Percentiles rank a stretch among this genome's conserved stretches.
Evolutionary conservation across 2,329 filamentous ascomycete genomes (phyloP).

Genomic region (Pseudogymnoascus sp.): DNA sequence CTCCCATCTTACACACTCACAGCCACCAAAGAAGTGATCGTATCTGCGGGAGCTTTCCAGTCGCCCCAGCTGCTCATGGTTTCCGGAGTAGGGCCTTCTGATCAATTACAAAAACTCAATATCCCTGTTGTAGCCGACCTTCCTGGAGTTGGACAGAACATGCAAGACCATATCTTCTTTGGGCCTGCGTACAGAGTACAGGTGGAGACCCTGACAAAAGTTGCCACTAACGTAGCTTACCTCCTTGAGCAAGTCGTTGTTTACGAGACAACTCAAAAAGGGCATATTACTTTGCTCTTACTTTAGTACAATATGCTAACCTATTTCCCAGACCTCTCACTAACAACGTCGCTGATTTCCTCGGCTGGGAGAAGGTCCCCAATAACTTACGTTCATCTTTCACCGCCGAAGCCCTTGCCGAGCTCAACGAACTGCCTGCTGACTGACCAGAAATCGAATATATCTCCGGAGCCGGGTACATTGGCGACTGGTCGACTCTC

Average conservation of each 20-base stretch:
- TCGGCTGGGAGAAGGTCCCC: constrained; percentile 19
- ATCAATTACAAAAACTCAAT: constrained; percentile 34
- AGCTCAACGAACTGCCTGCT: constrained; percentile 6
- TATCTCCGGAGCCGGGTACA: constrained; percentile 12
- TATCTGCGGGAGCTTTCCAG: constrained; percentile 33
- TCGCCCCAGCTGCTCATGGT: constrained; percentile 43
- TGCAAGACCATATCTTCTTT: constrained; percentile 32
- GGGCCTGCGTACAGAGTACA: constrained; percentile 5
- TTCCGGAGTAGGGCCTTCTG: constrained; percentile 37
- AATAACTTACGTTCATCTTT: background rate
- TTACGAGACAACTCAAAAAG: background rate
- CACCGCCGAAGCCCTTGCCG: background rate
- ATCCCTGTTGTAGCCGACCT: constrained; percentile 32
- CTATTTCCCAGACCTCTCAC: constrained; percentile 10
- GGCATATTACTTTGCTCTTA: background rate
- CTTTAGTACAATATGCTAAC: background rate
- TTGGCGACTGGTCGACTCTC: constrained; percentile 10
- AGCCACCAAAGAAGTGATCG: constrained; percentile 17
- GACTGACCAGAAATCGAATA: constrained; percentile 13
- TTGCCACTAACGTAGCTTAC: background rate
- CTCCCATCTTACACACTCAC: constrained; percentile 13
- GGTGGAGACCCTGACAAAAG: background rate
- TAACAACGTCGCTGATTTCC: constrained; percentile 13
- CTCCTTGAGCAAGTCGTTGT: background rate
- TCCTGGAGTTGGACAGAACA: constrained; percentile 33